Evolutionary conservation across 208 protist species (phyloP).

Genomic region (Novymonas esmeraldas): DNA sequence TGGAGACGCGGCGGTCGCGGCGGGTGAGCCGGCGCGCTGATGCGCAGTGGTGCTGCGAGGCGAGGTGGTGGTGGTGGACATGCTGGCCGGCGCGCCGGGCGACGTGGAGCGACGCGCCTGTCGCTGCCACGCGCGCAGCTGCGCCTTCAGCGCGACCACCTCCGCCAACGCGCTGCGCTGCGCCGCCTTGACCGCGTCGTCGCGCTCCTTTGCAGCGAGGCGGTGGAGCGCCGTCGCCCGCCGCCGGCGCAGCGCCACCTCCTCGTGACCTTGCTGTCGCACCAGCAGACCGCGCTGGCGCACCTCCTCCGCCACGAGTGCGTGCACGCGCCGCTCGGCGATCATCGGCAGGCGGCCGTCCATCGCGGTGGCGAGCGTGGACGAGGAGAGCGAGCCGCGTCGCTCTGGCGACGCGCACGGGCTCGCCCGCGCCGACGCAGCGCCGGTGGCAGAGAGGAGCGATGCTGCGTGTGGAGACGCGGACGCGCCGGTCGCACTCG

Average conservation of each 20-base stretch:
- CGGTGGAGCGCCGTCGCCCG: conserved; percentile 23
- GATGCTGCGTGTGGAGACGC: neutral
- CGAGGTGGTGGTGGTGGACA: neutral
- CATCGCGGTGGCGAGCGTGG: neutral
- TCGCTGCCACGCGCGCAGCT: conserved; percentile 21
- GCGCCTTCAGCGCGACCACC: conserved; percentile 22
- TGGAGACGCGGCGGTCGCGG: neutral
- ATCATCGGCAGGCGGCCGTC: neutral
- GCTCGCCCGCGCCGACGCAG: neutral
- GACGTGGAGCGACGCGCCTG: neutral
- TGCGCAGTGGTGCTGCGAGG: neutral
- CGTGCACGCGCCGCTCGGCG: conserved; percentile 1
- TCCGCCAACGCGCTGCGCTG: conserved; percentile 14
- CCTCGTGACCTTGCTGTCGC: conserved; percentile 25
- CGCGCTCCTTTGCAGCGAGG: conserved; percentile 15
- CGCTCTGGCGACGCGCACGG: neutral
- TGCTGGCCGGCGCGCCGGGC: neutral
- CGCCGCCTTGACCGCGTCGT: conserved; percentile 19
- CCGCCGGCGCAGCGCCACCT: conserved; percentile 23
- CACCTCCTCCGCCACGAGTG: conserved; percentile 14
- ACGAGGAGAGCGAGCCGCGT: neutral
- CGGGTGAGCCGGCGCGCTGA: neutral
- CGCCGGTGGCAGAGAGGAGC: neutral
- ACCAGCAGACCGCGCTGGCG: conserved; percentile 10
- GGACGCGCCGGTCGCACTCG: neutral